phyloP scores from a whole-genome alignment of 805 yeast species.

The Suhomyces prunicola region DNA sequence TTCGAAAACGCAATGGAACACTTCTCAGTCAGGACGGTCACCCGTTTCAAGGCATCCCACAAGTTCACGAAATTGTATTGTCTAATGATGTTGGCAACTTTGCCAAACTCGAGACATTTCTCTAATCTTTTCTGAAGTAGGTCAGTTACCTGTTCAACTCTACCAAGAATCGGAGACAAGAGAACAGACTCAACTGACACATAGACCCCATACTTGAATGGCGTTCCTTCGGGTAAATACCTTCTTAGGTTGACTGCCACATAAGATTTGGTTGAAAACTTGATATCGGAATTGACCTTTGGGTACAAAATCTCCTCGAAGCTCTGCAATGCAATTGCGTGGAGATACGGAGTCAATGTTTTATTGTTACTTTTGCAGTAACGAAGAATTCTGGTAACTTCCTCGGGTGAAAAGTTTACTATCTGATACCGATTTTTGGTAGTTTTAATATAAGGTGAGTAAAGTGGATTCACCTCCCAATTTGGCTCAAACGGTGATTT shows the following conservation, averaged over 20 bases:
- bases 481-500: neutral
- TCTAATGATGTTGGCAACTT: constrained; percentile 1
- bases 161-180: neutral
- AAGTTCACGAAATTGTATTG: constrained; percentile 2
- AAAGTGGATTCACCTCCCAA: constrained; percentile 1
- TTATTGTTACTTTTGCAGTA: constrained; percentile 6
- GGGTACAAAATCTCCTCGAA: constrained; percentile 8
- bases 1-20: constrained; percentile 5
- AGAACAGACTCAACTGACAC: neutral
- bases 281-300: neutral
- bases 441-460: neutral
- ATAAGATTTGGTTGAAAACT: constrained; percentile 6
- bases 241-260: constrained; percentile 10
- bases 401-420: neutral
- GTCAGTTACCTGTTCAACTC: neutral
- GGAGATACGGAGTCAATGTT: constrained; percentile 12
- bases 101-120: neutral
- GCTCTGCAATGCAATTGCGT: constrained; percentile 7
- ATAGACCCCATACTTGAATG: constrained; percentile 2
- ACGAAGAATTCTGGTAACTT: neutral
- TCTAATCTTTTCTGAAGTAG: neutral
- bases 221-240: constrained; percentile 1
- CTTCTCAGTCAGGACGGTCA: neutral
- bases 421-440: neutral
- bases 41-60: constrained; percentile 3